Percentiles rank a stretch among this genome's conserved stretches.
phyloP scores from a whole-genome alignment of 768 basidiomycete species.

The Leccinum pellstonianum region DNA sequence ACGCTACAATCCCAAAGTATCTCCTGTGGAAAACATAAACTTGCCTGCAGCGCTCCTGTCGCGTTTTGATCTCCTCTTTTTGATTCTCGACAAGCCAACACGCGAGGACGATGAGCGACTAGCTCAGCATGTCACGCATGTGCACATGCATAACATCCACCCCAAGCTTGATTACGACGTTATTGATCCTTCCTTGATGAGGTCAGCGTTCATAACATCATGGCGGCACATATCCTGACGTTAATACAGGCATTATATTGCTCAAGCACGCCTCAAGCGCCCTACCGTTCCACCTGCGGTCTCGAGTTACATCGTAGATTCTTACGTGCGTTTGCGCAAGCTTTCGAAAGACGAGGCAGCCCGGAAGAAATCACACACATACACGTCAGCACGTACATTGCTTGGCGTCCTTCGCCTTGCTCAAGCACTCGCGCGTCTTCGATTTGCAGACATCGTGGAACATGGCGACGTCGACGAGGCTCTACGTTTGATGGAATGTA shows the following conservation, averaged over 20 bases:
- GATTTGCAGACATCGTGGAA: slow-evolving; percentile 78
- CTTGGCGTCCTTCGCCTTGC: slow-evolving; percentile 92
- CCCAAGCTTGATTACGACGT: slow-evolving; percentile 83
- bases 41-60: slow-evolving; percentile 94
- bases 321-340: slow-evolving; percentile 94
- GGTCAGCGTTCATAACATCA: slow-evolving; percentile 44
- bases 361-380: slow-evolving; percentile 85
- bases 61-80: slow-evolving; percentile 93
- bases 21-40: slow-evolving; percentile 99
- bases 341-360: slow-evolving; percentile 88
- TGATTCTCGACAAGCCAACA: slow-evolving; percentile 94
- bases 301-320: slow-evolving; percentile 90
- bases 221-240: not conserved
- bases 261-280: slow-evolving; percentile 80
- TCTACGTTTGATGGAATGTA: slow-evolving; percentile 93
- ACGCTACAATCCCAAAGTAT: slow-evolving; percentile 96
- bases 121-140: slow-evolving; percentile 95
- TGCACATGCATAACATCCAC: slow-evolving; percentile 94
- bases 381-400: slow-evolving; percentile 94
- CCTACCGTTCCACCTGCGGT: slow-evolving; percentile 89
- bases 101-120: slow-evolving; percentile 95
- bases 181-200: slow-evolving; percentile 83
- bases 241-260: slow-evolving; percentile 83
- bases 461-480: slow-evolving; percentile 95
- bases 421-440: slow-evolving; percentile 90